A percentile compares a stretch with the other conserved stretches of the same genome.
These are phyloP conservation scores for Corymbia maculata DNA, from an alignment of 345 rosid species.

Conservation along the genomic window DNA sequence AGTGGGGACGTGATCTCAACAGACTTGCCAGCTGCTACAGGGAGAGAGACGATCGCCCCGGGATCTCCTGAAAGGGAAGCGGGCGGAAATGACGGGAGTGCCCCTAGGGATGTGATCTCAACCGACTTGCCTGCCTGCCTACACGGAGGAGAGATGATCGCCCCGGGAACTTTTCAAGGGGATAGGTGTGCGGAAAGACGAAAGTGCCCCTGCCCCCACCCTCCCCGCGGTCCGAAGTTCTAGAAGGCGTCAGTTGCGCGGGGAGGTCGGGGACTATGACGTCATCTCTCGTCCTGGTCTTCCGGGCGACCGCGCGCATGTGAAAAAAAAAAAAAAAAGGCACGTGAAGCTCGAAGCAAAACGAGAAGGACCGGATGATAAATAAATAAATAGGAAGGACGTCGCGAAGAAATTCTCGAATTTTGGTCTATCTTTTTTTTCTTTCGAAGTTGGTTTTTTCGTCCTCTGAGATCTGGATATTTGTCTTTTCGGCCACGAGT, in stretches of 20 bases:
- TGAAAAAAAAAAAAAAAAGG: background rate
- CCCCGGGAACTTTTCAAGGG: background rate
- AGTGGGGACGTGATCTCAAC: background rate
- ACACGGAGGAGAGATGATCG: background rate
- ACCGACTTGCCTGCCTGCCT: background rate
- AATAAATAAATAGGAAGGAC: too few species aligned
- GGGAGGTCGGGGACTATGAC: background rate
- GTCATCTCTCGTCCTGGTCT: background rate
- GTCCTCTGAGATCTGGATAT: too few species aligned
- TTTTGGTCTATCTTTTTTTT: too few species aligned
- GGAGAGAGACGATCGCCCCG: background rate
- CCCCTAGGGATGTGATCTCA: background rate
- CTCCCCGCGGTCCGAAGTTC: background rate
- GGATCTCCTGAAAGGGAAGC: background rate
- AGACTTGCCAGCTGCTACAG: background rate
- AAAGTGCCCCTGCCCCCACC: background rate
- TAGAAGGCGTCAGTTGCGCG: background rate
- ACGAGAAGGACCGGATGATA: background rate
- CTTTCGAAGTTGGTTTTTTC: too few species aligned
- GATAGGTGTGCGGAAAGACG: background rate
- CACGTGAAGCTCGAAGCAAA: background rate
- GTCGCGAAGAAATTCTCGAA: too few species aligned
- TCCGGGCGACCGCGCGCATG: background rate
- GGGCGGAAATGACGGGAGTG: background rate
- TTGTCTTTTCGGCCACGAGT: too few species aligned